Evolutionary conservation across 257 asterid genomes (phyloP), one percentile per base, ranked within the genome.

Genomic region (Salvia splendens): DNA sequence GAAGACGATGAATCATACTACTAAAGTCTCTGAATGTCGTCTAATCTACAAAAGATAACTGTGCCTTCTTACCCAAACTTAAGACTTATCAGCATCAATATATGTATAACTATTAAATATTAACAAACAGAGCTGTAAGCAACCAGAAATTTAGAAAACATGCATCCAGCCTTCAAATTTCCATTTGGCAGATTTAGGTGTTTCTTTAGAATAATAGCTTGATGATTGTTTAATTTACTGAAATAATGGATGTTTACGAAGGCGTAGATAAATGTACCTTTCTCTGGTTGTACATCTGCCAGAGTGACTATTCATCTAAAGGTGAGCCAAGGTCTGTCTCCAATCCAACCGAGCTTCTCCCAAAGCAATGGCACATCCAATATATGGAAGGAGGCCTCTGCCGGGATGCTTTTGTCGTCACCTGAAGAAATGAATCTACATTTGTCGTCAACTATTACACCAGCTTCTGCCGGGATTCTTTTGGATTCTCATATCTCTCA

Each of bases 381-480:
- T 48, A 48, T 48, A 48, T 15, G 20, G 24, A 48, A 14, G 52
- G 17, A 47, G 51, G n/a, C 24, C 1, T 20, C 24, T 20, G 24
- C 24, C 24, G 24, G 24, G 24, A 20, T 20, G 0, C 24, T 20
- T 20, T 20, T 20, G 24, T 24, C 2, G 30, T 49, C 38, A 56
- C 38, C 65, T 61, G 45, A 8, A 60, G 15, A 36, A 50, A 53
- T 53, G 12, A n/a, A 65, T 41, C 57, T 15, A 30, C 49, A 61
- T 20, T 15, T 45, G 36, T 14, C 7, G 64, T 75, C 78, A 69
- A 28, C 63, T 12, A 78, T 67, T 79, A 68, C 86, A 85, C 96
- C 98, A 87, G 79, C 98, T 92, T 79, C 80, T 82, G 24, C 95
- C 98, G 33, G 96, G 86, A 70, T 20, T 81, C 74, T 84, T 89